A percentile compares a stretch with the other conserved stretches of the same genome.
Evolutionary conservation across 441 rosid genomes (phyloP).

Genomic region (Dalechampia spathulata): DNA sequence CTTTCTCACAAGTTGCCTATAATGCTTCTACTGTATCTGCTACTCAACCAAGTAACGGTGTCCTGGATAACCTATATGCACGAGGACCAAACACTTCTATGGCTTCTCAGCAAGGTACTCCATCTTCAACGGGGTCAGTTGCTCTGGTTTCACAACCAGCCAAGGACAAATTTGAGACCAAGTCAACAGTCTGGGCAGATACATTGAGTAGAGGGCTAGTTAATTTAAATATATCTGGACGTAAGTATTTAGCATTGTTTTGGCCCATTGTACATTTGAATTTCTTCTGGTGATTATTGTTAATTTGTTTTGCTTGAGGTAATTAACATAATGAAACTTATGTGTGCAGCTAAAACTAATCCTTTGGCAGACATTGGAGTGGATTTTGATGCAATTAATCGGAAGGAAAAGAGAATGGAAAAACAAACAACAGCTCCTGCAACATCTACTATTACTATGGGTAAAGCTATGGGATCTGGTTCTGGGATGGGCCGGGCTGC

Average conservation of each 20-base stretch:
- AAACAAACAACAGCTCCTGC: conserved; percentile 56
- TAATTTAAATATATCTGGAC: too few species aligned
- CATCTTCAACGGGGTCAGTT: conserved; percentile 59
- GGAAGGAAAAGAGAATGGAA: conserved; percentile 93
- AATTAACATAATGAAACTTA: conserved; percentile 13
- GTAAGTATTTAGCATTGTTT: too few species aligned
- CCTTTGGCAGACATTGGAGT: conserved; percentile 93
- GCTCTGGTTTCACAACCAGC: conserved; percentile 67
- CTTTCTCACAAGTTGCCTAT: conserved; percentile 34
- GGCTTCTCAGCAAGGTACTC: conserved; percentile 37
- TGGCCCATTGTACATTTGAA: too few species aligned
- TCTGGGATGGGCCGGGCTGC: conserved; percentile 88
- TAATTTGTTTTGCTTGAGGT: not conserved
- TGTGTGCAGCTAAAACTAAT: conserved; percentile 78
- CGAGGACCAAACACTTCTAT: conserved; percentile 37
- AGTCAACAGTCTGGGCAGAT: conserved; percentile 98
- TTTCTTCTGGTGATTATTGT: not conserved
- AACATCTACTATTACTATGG: conserved; percentile 81
- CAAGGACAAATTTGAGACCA: conserved; percentile 91
- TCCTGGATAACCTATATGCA: conserved; percentile 39
- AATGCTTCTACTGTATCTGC: conserved; percentile 31
- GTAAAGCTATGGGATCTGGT: conserved; percentile 99
- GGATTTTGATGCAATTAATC: conserved; percentile 89
- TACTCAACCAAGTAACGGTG: conserved; percentile 41
- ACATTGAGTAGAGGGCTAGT: conserved; percentile 86